Conservation (phyloP, 257 asterid species). For the Solanum sitiens region DNA sequence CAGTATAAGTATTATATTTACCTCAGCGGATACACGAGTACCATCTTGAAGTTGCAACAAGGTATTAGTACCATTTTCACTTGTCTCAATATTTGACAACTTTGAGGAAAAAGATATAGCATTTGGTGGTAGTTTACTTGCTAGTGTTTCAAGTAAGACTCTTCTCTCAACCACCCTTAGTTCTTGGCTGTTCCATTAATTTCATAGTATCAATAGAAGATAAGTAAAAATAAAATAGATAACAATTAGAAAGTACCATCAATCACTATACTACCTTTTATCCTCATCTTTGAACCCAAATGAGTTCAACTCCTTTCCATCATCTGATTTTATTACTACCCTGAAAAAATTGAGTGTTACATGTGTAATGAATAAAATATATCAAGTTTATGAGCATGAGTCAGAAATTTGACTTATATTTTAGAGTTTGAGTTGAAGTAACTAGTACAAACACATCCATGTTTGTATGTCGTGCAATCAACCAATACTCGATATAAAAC, state of each 20-base stretch:
- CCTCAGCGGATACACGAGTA: slow-evolving; percentile 61
- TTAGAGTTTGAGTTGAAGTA: background rate
- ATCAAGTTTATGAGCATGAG: background rate
- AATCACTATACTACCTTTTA: slow-evolving; percentile 30
- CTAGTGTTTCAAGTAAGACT: slow-evolving; percentile 57
- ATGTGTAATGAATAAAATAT: background rate
- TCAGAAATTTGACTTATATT: background rate
- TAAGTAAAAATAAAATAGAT: background rate
- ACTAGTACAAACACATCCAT: background rate
- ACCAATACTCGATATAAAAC: background rate
- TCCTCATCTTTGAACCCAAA: slow-evolving; percentile 69
- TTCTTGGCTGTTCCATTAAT: slow-evolving; percentile 59
- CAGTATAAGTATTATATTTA: background rate
- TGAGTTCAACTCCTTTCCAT: slow-evolving; percentile 57
- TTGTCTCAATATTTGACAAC: slow-evolving; percentile 35
- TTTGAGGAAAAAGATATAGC: slow-evolving; percentile 64
- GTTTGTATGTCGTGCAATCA: background rate
- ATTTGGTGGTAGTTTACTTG: slow-evolving; percentile 45
- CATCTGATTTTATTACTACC: slow-evolving; percentile 56
- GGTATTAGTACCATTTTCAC: slow-evolving; percentile 25
- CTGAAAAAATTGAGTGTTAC: slow-evolving; percentile 21
- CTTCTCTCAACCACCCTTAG: slow-evolving; percentile 83
- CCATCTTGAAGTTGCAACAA: slow-evolving; percentile 45
- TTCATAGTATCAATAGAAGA: background rate
- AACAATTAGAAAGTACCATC: background rate